phyloP scores from a whole-genome alignment of 169 alveolate species.

The Plasmodium vivax region DNA sequence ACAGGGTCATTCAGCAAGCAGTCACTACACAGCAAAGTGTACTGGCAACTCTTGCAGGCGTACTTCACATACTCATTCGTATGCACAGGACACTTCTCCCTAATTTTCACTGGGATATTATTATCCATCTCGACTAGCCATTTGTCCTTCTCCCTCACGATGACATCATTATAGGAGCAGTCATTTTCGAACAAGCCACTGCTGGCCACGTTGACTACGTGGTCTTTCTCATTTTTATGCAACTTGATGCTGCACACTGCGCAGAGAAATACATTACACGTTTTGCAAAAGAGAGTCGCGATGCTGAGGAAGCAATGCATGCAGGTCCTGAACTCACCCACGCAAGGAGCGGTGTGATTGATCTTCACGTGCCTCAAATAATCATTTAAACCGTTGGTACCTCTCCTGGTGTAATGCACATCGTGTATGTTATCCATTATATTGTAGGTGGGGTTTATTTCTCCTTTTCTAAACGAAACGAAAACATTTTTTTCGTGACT shows the following conservation, averaged over 20 bases:
- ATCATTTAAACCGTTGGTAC: constrained; percentile 27
- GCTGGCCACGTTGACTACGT: constrained; percentile 41
- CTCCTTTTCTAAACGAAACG: constrained; percentile 48
- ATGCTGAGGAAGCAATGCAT: constrained; percentile 71
- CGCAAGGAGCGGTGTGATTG: constrained; percentile 73
- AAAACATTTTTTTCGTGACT: constrained; percentile 26
- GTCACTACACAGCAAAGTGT: constrained; percentile 43
- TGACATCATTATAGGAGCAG: constrained; percentile 24
- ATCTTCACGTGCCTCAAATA: constrained; percentile 54
- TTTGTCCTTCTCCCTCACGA: constrained; percentile 63
- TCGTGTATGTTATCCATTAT: constrained; percentile 70
- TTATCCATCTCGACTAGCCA: constrained; percentile 62
- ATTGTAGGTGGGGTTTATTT: constrained; percentile 50
- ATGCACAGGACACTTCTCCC: constrained; percentile 64
- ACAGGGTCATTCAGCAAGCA: constrained; percentile 66
- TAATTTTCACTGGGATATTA: constrained; percentile 50
- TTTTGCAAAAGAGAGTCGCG: constrained; percentile 70
- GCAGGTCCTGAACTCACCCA: constrained; percentile 73
- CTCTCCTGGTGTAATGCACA: constrained; percentile 26
- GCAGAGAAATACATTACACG: constrained; percentile 67
- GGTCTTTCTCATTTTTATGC: constrained; percentile 30
- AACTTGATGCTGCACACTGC: constrained; percentile 61
- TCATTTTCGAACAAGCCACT: constrained; percentile 68
- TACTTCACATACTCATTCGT: constrained; percentile 49
- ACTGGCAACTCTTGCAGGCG: constrained; percentile 50